Percentiles rank a stretch among this genome's conserved stretches.
Conservation (phyloP, 164 flowering plant genomes). For the Kingdonia uniflora region DNA sequence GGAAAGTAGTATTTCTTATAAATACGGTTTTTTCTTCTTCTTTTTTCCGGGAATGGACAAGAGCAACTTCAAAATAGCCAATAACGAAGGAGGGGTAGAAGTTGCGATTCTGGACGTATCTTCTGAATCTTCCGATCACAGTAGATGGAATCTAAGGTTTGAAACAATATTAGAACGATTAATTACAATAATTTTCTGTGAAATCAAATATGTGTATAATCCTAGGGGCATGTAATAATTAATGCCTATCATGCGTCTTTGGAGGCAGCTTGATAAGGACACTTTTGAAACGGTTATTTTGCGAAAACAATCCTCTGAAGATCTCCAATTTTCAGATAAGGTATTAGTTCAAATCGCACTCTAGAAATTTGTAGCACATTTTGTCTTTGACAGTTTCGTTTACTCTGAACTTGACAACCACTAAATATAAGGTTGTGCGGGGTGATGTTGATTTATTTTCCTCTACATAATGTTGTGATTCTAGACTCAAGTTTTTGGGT, state of each 20-base stretch:
- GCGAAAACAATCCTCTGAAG: slow-evolving; percentile 47
- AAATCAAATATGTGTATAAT: too few relatives aligned
- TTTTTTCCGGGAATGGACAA: slow-evolving; percentile 89
- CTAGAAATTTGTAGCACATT: not conserved
- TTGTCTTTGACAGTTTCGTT: not conserved
- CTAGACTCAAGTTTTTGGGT: too few relatives aligned
- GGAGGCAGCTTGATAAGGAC: slow-evolving; percentile 77
- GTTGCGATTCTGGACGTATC: slow-evolving; percentile 86
- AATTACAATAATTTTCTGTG: not conserved
- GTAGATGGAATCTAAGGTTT: slow-evolving; percentile 66
- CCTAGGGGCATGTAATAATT: too few relatives aligned
- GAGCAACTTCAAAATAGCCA: slow-evolving; percentile 80
- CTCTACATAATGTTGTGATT: not conserved
- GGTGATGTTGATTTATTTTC: not conserved
- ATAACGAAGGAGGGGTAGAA: slow-evolving; percentile 66
- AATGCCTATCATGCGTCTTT: slow-evolving; percentile 8
- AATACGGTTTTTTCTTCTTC: too few relatives aligned
- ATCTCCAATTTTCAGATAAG: slow-evolving; percentile 84
- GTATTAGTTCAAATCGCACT: slow-evolving; percentile 27
- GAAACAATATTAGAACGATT: not conserved
- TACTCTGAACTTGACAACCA: not conserved
- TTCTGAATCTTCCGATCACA: slow-evolving; percentile 8
- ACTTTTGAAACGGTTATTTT: slow-evolving; percentile 62
- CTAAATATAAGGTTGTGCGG: not conserved
- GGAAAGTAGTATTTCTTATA: too few relatives aligned